These are phyloP conservation scores for Globisporangium yorkense DNA, from an alignment of 352 stramenopile species.

Conservation along the genomic window DNA sequence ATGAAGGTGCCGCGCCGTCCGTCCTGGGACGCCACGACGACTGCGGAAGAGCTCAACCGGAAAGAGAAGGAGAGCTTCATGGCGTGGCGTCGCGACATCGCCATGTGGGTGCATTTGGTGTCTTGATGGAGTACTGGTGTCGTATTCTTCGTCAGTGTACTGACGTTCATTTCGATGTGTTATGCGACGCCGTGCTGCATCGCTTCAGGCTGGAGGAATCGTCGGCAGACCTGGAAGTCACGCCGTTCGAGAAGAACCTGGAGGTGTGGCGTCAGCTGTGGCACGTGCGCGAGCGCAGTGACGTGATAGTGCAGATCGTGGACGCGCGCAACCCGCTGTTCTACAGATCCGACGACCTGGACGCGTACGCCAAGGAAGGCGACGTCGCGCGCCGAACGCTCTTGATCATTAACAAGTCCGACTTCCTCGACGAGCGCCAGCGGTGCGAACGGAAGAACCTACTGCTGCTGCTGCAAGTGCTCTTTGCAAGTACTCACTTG, in stretches of 20 bases:
- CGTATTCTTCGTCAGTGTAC: not conserved
- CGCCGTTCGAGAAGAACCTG: constrained; percentile 99
- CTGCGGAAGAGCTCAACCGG: constrained; percentile 92
- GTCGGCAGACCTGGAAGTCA: constrained; percentile 87
- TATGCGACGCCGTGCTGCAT: not conserved
- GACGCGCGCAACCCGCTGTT: constrained; percentile 98
- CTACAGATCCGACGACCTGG: constrained; percentile 95
- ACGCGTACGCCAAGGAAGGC: constrained; percentile 93
- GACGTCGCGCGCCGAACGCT: constrained; percentile 87
- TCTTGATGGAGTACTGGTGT: not conserved
- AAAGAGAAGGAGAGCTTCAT: constrained; percentile 98
- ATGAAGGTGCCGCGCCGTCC: constrained; percentile 96
- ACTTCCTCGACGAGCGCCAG: constrained; percentile 94
- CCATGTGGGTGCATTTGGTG: constrained; percentile 41
- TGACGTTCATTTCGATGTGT: not conserved
- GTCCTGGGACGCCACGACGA: constrained; percentile 93
- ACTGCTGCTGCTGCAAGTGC: not conserved
- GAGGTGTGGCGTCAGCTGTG: constrained; percentile 99
- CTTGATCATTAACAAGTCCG: constrained; percentile 99
- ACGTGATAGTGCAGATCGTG: constrained; percentile 98
- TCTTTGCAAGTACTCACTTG: not conserved
- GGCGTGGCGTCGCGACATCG: constrained; percentile 96
- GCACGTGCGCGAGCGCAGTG: constrained; percentile 97
- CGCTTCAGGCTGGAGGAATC: constrained; percentile 60
- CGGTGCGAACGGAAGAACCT: constrained; percentile 35